These are phyloP conservation scores for Candida maltosa DNA, from an alignment of 805 yeast genomes.

Conservation along the genomic window DNA sequence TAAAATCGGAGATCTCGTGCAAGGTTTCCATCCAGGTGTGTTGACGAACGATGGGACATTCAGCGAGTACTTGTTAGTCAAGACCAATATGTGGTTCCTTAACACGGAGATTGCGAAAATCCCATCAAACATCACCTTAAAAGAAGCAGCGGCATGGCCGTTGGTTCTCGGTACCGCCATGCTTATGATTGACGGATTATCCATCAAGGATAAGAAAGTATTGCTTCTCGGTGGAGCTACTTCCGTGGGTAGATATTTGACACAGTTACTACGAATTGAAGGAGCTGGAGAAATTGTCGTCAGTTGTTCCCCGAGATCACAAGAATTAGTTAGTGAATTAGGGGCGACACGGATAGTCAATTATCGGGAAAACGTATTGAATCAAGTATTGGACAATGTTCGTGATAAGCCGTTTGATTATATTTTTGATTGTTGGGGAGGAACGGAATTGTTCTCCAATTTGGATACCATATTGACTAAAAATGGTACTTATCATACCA, in stretches of 20 bases:
- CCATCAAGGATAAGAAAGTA: conserved; percentile 44
- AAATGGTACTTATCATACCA: conserved; percentile 49
- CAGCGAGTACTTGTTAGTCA: conserved; percentile 44
- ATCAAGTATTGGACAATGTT: conserved; percentile 28
- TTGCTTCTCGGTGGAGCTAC: conserved; percentile 72
- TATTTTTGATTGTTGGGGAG: conserved; percentile 67
- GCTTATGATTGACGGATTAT: conserved; percentile 28
- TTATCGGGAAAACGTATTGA: conserved; percentile 41
- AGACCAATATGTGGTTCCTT: no score
- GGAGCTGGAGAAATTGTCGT: conserved; percentile 52
- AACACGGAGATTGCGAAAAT: conserved; percentile 31
- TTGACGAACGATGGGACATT: conserved; percentile 39
- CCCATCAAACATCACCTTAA: conserved; percentile 39
- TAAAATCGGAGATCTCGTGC: conserved; percentile 27
- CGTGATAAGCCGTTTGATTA: conserved; percentile 50
- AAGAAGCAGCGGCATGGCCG: conserved; percentile 66
- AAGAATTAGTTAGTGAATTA: conserved; percentile 35
- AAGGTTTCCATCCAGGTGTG: conserved; percentile 18
- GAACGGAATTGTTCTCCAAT: conserved; percentile 43
- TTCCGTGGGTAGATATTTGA: conserved; percentile 55
- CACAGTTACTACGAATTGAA: conserved; percentile 51
- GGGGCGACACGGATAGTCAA: conserved; percentile 65
- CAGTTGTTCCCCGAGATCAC: conserved; percentile 51
- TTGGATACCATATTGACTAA: conserved; percentile 42
- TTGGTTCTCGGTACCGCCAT: conserved; percentile 64